Evolutionary conservation across 2,329 filamentous ascomycete species (phyloP).

Genomic region (Hymenoscyphus scutula): DNA sequence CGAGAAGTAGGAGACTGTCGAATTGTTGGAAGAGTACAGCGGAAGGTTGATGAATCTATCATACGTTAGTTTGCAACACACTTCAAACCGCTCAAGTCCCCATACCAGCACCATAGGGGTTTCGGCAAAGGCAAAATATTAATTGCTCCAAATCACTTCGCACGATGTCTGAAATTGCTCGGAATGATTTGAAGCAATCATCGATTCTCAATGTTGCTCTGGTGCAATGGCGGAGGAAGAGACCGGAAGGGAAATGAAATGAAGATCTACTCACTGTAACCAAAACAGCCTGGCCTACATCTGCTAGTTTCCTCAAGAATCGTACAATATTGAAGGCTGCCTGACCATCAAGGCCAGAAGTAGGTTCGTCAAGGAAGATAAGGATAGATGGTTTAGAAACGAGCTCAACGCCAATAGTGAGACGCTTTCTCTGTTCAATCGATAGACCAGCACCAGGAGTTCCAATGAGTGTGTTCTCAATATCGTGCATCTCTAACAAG

Average conservation of each 20-base stretch:
- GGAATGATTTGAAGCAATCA: too few relatives aligned
- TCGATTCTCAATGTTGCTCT: too few relatives aligned
- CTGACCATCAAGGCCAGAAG: constrained; percentile 61
- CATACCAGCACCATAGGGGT: too few relatives aligned
- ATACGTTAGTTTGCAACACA: background rate
- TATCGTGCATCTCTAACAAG: constrained; percentile 65
- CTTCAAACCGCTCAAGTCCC: background rate
- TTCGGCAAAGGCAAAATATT: too few relatives aligned
- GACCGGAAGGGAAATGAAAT: background rate
- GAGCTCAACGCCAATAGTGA: constrained; percentile 61
- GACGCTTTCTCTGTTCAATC: constrained; percentile 59
- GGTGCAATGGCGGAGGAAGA: too few relatives aligned
- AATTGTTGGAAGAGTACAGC: constrained; percentile 54
- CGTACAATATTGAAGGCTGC: constrained; percentile 62
- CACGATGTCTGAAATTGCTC: background rate
- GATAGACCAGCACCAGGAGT: constrained; percentile 60
- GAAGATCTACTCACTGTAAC: constrained; percentile 39
- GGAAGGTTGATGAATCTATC: constrained; percentile 50
- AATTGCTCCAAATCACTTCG: too few relatives aligned
- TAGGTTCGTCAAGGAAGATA: constrained; percentile 62
- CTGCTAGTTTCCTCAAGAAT: constrained; percentile 60
- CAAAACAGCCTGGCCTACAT: constrained; percentile 51
- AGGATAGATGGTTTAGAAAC: constrained; percentile 56
- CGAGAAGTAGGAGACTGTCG: constrained; percentile 62
- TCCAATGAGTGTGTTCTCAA: constrained; percentile 64